Evolutionary conservation across 805 yeast species (phyloP).

Genomic region (Nakazawaea sp.): DNA sequence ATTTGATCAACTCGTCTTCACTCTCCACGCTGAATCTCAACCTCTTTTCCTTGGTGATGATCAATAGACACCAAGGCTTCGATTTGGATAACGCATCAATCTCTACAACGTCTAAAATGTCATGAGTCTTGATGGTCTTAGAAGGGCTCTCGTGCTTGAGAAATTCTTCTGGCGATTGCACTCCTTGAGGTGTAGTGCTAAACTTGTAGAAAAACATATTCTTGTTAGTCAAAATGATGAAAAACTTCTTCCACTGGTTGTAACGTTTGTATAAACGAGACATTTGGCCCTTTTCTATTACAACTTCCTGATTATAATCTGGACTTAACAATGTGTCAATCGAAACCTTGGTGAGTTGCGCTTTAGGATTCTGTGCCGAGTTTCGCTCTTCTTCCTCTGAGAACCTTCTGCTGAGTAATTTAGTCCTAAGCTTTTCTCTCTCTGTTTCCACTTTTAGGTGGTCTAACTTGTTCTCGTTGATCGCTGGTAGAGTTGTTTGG

Average conservation of each 20-base stretch:
- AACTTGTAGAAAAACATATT: conserved; percentile 33
- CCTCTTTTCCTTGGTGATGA: conserved; percentile 39
- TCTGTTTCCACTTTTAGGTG: conserved; percentile 4
- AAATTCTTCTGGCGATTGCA: conserved; percentile 1
- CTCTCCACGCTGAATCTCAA: conserved; percentile 34
- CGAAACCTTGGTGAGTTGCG: not conserved
- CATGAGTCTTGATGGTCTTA: conserved; percentile 26
- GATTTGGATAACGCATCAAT: conserved; percentile 38
- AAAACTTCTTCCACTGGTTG: conserved; percentile 41
- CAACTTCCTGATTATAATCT: conserved; percentile 19
- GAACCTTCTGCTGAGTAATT: conserved; percentile 11
- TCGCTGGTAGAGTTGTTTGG: conserved; percentile 4
- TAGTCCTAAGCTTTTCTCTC: conserved; percentile 15
- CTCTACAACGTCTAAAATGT: conserved; percentile 41
- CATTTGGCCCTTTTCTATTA: conserved; percentile 34
- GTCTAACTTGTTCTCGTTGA: conserved; percentile 7
- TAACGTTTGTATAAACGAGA: conserved; percentile 32
- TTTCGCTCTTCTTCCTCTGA: not conserved
- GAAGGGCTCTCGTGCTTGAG: conserved; percentile 15
- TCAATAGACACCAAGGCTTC: conserved; percentile 36
- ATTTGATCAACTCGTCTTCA: conserved; percentile 39
- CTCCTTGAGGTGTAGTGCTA: conserved; percentile 1
- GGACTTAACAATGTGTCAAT: conserved; percentile 1
- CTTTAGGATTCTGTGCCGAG: not conserved
- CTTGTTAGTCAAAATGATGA: conserved; percentile 34